Conservation (phyloP, 2,329 filamentous ascomycete species). For the Myriosclerotinia duriaeana region DNA sequence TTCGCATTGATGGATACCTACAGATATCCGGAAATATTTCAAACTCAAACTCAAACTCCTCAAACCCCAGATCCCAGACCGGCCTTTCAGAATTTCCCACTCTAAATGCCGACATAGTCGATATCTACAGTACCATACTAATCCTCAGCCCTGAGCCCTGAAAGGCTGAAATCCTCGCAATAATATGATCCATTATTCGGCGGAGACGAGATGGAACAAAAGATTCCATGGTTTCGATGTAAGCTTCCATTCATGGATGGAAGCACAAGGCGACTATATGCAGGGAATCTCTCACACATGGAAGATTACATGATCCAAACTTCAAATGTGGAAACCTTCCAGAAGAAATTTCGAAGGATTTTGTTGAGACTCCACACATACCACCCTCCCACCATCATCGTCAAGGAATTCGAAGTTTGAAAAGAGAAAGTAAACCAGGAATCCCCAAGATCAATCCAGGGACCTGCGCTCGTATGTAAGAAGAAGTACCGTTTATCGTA, state of each 20-base stretch:
- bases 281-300: neutral
- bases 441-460: conserved; percentile 10
- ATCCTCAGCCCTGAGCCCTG: conserved; percentile 8
- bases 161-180: neutral
- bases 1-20: neutral
- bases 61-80: neutral
- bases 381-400: neutral
- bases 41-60: neutral
- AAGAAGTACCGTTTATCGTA: neutral
- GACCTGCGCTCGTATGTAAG: conserved; percentile 11
- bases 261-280: too few relatives aligned
- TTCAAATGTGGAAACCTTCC: conserved; percentile 9
- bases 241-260: conserved; percentile 8
- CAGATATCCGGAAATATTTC: neutral
- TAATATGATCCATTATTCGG: neutral
- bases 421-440: neutral
- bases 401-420: neutral
- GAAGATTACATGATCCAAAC: neutral
- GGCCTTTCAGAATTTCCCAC: neutral
- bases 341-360: conserved; percentile 24
- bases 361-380: conserved; percentile 13
- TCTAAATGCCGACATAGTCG: neutral
- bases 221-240: neutral
- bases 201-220: neutral
- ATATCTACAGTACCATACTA: neutral